Evolutionary conservation across 1,139 yeast species (phyloP), one percentile per base, ranked within the genome.

Genomic region (Ogataea hybrid): DNA sequence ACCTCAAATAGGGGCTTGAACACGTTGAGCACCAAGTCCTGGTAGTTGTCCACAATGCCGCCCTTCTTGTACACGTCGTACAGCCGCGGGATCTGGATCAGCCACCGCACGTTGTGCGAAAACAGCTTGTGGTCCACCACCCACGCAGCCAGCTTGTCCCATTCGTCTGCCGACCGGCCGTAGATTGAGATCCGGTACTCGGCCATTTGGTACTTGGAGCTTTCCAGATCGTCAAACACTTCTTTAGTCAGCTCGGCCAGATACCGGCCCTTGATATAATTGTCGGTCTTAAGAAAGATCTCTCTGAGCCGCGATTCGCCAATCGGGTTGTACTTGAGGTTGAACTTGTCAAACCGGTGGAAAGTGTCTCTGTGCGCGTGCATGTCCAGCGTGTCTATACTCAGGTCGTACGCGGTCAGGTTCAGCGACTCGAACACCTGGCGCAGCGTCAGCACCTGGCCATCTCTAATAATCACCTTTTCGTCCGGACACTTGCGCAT

Each of bases 321-420:
- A 57, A 94, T 85, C 16, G 99, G 99, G 59, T 94, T 94, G 69
- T 94, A 94, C 65, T 94, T 94, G 67, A 94, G 74, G 63, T 94
- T 94, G 73, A 94, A 94, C 67, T 94, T 94, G 67, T 94, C 99
- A 61, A 94, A 94, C 57, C 98, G 77, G 65, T 94, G 98, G 75
- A 94, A 94, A 0, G 97, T 84, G 61, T 94, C 98, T 49, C 92
- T 87, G 63, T 94, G 98, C 3, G 99, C 97, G 65, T 94, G 99
- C 99, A 94, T 94, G 65, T 94, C 98, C 53, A 94, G 75, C 1
- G 98, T 92, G 59, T 94, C 99, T 57, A 94, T 92, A 44, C 95
- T 85, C 49, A 94, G 71, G 61, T 94, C 98, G 61, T 94, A 94
- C 1, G 97, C 97, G 0, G 96, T 83, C 49, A 94, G 72, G 43